Percentiles rank a stretch among this genome's conserved stretches.
phyloP scores from a whole-genome alignment of 1,139 yeast species.

The Geotrichum phurueaensis region DNA sequence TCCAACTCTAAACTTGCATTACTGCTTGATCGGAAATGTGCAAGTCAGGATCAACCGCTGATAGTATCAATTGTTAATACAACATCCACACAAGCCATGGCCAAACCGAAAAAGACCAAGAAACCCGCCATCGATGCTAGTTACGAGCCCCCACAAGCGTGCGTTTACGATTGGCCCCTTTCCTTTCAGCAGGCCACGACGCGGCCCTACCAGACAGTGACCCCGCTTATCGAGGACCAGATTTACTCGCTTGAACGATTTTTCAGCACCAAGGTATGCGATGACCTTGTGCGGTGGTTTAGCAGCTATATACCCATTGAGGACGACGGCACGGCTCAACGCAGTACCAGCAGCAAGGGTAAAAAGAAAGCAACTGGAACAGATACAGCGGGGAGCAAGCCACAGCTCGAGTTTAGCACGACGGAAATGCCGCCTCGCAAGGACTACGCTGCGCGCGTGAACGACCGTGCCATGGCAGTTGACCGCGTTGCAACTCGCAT shows the following conservation, averaged over 20 bases:
- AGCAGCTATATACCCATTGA: constrained; percentile 24
- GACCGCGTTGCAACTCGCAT: constrained; percentile 40
- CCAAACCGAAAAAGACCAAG: background rate
- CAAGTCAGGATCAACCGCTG: background rate
- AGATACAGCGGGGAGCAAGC: constrained; percentile 34
- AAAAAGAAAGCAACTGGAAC: constrained; percentile 43
- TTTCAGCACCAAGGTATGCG: constrained; percentile 42
- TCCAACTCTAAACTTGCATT: too few relatives aligned
- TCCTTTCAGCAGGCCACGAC: constrained; percentile 17
- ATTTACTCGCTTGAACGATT: constrained; percentile 46
- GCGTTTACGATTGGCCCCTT: constrained; percentile 21
- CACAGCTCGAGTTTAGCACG: constrained; percentile 17
- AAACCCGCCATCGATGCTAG: background rate
- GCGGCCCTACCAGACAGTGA: constrained; percentile 16
- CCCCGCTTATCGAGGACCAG: constrained; percentile 33
- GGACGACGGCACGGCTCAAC: constrained; percentile 26
- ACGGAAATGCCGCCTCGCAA: constrained; percentile 28
- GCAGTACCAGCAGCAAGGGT: constrained; percentile 23
- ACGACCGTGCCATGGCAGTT: constrained; percentile 46
- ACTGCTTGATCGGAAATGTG: too few relatives aligned
- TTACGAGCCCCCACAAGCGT: background rate
- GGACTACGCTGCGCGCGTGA: constrained; percentile 55
- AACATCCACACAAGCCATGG: background rate
- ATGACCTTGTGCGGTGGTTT: constrained; percentile 38
- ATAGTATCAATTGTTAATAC: background rate